Evolutionary conservation across 1,139 yeast genomes (phyloP).

Genomic region (Pneumocystis oryctolagi): DNA sequence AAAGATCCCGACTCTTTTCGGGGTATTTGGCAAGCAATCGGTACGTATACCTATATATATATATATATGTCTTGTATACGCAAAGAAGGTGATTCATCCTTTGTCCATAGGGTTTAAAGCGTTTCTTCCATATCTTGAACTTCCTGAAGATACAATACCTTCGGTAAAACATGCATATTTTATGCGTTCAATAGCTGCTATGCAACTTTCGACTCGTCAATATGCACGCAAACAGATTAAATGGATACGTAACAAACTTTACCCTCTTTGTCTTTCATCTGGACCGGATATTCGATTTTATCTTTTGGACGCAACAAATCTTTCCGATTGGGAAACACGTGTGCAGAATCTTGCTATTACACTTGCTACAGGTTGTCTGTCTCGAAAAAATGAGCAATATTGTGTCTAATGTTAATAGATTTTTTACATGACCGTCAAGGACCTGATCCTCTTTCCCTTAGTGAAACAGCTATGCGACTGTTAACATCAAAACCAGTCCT

Average conservation of each 20-base stretch:
- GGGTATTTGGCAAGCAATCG: constrained; percentile 92
- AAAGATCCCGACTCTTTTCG: neutral
- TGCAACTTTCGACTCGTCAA: constrained; percentile 74
- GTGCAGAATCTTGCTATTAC: neutral
- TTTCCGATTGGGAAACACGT: constrained; percentile 39
- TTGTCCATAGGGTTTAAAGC: constrained; percentile 75
- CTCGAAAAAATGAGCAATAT: neutral
- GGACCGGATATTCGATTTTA: constrained; percentile 42
- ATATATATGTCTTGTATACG: too few species aligned
- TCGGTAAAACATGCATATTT: constrained; percentile 20
- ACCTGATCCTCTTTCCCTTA: neutral
- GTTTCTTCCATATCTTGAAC: constrained; percentile 61
- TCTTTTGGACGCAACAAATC: constrained; percentile 62
- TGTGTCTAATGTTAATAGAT: neutral
- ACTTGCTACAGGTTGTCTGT: neutral
- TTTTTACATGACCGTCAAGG: neutral
- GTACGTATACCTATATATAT: neutral
- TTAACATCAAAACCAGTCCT: neutral
- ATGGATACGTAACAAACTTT: constrained; percentile 68
- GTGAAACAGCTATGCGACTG: neutral
- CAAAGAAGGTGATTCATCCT: too few species aligned
- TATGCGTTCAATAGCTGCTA: constrained; percentile 43
- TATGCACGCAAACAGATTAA: constrained; percentile 85
- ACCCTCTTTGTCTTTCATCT: constrained; percentile 33
- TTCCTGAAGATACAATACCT: constrained; percentile 14